Percentiles rank a stretch among this genome's conserved stretches.
Conservation (phyloP, 2,329 filamentous ascomycete genomes). For the Exophiala viscosa region DNA sequence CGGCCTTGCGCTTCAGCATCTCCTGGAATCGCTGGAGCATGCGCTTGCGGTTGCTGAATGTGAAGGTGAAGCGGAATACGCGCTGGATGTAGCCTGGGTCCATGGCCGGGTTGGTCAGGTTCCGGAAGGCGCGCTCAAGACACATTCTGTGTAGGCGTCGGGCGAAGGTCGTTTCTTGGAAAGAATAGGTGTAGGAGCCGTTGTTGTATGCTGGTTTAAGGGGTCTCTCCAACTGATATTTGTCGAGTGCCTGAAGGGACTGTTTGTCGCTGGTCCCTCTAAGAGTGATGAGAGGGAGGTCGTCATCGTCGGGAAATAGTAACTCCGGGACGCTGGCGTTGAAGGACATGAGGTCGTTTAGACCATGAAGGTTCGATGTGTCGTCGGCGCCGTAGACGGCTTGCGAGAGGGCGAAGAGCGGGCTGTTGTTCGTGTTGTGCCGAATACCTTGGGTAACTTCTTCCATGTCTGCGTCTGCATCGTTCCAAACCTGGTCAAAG, state of each 20-base stretch:
- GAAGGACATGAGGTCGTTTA: slow-evolving; percentile 19
- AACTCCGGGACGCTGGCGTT: slow-evolving; percentile 16
- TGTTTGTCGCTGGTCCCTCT: too few species aligned
- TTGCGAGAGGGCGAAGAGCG: slow-evolving; percentile 10
- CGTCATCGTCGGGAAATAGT: slow-evolving; percentile 7
- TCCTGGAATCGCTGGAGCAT: slow-evolving; percentile 38
- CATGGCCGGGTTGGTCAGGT: slow-evolving; percentile 35
- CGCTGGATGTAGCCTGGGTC: slow-evolving; percentile 49
- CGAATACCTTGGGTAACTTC: slow-evolving; percentile 1
- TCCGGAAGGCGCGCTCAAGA: slow-evolving; percentile 58
- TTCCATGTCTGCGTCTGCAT: slow-evolving; percentile 13
- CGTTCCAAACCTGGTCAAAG: slow-evolving; percentile 10
- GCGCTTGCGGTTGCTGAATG: slow-evolving; percentile 48
- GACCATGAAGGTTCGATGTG: slow-evolving; percentile 15
- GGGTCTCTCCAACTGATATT: slow-evolving; percentile 25
- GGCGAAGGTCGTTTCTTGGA: slow-evolving; percentile 65
- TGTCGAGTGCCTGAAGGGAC: not conserved
- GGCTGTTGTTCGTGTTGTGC: not conserved
- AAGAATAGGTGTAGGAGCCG: slow-evolving; percentile 55
- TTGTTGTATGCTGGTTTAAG: slow-evolving; percentile 8
- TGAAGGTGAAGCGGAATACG: slow-evolving; percentile 67
- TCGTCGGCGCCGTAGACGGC: slow-evolving; percentile 6
- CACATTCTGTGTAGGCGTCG: slow-evolving; percentile 65
- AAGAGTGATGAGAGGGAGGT: too few species aligned
- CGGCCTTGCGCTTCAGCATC: slow-evolving; percentile 37